Conservation (phyloP, 768 basidiomycete species). For the Erythrobasidium yunnanense region DNA sequence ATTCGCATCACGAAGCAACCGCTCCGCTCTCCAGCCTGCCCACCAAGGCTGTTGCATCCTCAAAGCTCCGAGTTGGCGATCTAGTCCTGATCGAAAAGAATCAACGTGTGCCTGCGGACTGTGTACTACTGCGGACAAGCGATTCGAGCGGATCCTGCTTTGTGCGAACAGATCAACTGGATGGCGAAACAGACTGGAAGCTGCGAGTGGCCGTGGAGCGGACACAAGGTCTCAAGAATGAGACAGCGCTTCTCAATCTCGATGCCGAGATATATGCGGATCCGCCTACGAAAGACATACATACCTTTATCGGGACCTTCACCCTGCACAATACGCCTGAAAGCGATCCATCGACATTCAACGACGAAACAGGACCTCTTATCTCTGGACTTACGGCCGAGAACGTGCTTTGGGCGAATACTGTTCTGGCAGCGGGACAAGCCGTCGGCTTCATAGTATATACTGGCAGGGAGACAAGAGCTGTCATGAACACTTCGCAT, state of each 20-base stretch:
- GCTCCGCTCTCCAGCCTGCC: constrained; percentile 31
- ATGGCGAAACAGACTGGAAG: constrained; percentile 99
- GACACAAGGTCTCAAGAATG: constrained; percentile 58
- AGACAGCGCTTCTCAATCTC: constrained; percentile 50
- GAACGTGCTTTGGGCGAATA: constrained; percentile 94
- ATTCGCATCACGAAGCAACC: constrained; percentile 29
- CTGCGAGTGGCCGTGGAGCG: constrained; percentile 75
- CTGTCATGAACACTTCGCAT: constrained; percentile 97
- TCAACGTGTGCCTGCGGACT: constrained; percentile 87
- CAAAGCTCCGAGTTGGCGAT: constrained; percentile 79
- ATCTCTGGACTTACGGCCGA: constrained; percentile 85
- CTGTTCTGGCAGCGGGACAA: constrained; percentile 86
- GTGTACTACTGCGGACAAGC: constrained; percentile 75
- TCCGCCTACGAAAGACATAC: constrained; percentile 90
- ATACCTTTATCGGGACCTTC: constrained; percentile 85
- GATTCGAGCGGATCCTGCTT: constrained; percentile 90
- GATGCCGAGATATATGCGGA: constrained; percentile 93
- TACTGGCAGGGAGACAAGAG: constrained; percentile 86
- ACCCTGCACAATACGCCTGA: constrained; percentile 45
- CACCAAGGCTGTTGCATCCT: constrained; percentile 55
- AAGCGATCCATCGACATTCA: constrained; percentile 39
- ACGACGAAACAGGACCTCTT: constrained; percentile 30
- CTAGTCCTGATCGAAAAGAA: constrained; percentile 89
- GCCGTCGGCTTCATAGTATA: constrained; percentile 88
- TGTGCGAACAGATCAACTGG: constrained; percentile 92